Conservation (phyloP, 495 filamentous ascomycete genomes). For the Penicillium paradoxum region DNA sequence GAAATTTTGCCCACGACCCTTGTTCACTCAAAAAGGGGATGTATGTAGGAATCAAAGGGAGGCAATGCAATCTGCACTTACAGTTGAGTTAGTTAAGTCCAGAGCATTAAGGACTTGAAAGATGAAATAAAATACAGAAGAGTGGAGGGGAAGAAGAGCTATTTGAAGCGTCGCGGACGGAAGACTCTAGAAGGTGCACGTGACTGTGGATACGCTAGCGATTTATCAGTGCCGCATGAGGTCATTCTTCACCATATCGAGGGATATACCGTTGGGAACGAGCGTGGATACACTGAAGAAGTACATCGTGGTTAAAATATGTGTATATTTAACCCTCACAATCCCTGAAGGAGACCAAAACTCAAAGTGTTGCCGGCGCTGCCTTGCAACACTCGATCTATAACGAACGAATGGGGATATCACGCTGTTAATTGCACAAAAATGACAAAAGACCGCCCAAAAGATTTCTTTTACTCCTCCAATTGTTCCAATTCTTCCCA, state of each 20-base stretch:
- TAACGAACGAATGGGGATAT: conserved; percentile 31
- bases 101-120: conserved; percentile 8
- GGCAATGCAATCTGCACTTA: conserved; percentile 12
- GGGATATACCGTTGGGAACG: not conserved
- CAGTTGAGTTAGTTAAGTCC: conserved; percentile 12
- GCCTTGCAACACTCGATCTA: conserved; percentile 10
- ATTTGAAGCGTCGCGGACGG: conserved; percentile 29
- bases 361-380: conserved; percentile 5
- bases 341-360: conserved; percentile 2
- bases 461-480: conserved; percentile 18
- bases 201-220: conserved; percentile 16
- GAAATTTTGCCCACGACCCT: not conserved
- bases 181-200: conserved; percentile 47
- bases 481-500: conserved; percentile 63
- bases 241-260: not conserved
- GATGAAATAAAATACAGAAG: conserved; percentile 5
- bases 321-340: not conserved
- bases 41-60: not conserved
- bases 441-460: conserved; percentile 1
- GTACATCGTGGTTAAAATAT: not conserved
- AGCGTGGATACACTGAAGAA: not conserved
- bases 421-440: conserved; percentile 18
- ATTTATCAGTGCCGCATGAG: not conserved
- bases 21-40: not conserved
- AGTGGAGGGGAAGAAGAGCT: conserved; percentile 11